Evolutionary conservation across 2,329 filamentous ascomycete species (phyloP), one percentile per base, ranked within the genome.

Genomic region (Periglandula ipomoeae): DNA sequence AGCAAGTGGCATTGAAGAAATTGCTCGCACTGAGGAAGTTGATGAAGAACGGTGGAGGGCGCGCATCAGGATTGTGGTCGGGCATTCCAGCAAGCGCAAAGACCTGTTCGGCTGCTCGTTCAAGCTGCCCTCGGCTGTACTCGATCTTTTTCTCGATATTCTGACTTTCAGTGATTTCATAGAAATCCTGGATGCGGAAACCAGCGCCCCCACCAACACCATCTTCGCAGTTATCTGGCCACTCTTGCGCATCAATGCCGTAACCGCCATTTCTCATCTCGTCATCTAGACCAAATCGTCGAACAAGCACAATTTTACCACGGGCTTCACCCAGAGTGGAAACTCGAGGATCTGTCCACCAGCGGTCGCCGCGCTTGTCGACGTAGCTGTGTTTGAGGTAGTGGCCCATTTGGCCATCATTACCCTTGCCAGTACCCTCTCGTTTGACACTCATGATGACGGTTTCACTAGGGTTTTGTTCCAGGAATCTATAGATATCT

Each of bases 1-100:
- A 98, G 66, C 89, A 95, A 48, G 80, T 82, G 1, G 84, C 74
- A 55, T 88, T 90, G 82, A 91, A 97, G 71, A 97, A 97, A 70
- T 96, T 96, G 65, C 85, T 91, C 1, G 85, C 93, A 56, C 78
- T 89, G 53, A 96, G 66, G 63, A 96, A 97, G 66, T 97, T 98
- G 66, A 97, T 71, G 59, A 86, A 95, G 56, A 96, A 76, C 1
- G 89, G 88, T 15, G 72, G 72, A 22, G 60, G 54, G 7, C 50
- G 68, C 34, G 62, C 56, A 26, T 55, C 57, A 8, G 59, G 53
- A 20, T 57, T 55, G 48, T 63, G 55, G 24, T 53, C 56, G 1
- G 57, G 39, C 56, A 57, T 60, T 41, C 59, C 71, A 45, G 70
- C 72, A 41, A 73, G 69, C 40, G 65, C 70, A 55, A 67, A 77